These are phyloP conservation scores for Solanum ahanhuiri DNA, from an alignment of 257 asterid species.

Conservation along the genomic window DNA sequence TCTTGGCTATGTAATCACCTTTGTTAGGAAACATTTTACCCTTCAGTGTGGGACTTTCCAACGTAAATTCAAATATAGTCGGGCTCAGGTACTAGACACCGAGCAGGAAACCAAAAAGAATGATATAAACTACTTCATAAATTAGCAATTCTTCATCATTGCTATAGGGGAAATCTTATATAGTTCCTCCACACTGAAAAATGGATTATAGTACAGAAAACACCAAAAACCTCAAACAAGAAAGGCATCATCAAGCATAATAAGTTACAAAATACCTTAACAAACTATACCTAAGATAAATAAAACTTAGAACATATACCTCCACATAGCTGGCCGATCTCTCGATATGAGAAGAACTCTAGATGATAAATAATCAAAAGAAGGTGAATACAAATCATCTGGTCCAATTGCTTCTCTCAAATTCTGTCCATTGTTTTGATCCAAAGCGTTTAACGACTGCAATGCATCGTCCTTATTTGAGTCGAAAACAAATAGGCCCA, in stretches of 20 bases:
- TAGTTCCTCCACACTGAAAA: neutral
- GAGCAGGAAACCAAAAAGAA: no score
- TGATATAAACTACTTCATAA: neutral
- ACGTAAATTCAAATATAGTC: no score
- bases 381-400: slow-evolving; percentile 62
- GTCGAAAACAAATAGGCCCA: slow-evolving; percentile 66
- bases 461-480: slow-evolving; percentile 38
- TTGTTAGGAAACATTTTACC: no score
- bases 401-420: slow-evolving; percentile 59
- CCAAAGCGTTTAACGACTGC: slow-evolving; percentile 11
- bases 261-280: neutral
- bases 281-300: neutral
- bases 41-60: no score
- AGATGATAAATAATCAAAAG: slow-evolving; percentile 64
- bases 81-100: no score
- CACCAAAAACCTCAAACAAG: neutral
- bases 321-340: slow-evolving; percentile 87
- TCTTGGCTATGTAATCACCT: no score
- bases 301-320: slow-evolving; percentile 32
- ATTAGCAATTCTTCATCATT: neutral
- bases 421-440: slow-evolving; percentile 11
- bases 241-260: neutral
- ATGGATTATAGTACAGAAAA: neutral
- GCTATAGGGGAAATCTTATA: neutral
- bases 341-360: slow-evolving; percentile 69